Conservation (phyloP, 2,329 filamentous ascomycete genomes). For the Verticillium isaacii region DNA sequence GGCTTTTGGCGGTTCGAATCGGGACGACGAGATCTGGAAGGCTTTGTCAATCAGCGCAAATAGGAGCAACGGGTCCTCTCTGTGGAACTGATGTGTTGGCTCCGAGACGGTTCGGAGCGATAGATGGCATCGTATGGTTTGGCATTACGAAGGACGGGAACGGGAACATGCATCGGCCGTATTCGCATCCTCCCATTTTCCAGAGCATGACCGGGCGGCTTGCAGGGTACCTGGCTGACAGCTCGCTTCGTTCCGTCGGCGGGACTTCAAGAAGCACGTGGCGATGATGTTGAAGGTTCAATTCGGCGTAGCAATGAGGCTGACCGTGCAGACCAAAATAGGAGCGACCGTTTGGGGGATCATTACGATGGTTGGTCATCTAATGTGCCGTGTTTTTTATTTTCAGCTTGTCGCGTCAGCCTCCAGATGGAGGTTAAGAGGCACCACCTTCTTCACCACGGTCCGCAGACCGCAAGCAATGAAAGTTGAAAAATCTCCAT, state of each 20-base stretch:
- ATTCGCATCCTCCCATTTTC: background rate
- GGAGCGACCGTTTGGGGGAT: no score
- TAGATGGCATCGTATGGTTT: background rate
- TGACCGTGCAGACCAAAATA: background rate
- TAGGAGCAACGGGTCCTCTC: background rate
- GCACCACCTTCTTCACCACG: background rate
- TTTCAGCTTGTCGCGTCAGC: no score
- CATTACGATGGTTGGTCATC: no score
- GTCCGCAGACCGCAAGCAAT: conserved; percentile 1
- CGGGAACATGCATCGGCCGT: background rate
- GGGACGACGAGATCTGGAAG: background rate
- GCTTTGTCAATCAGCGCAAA: background rate
- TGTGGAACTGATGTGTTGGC: background rate
- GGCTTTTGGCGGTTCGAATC: background rate
- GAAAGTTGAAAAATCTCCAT: conserved; percentile 1
- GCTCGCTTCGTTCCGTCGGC: background rate
- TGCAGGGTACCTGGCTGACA: background rate
- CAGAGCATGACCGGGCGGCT: background rate
- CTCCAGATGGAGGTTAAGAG: no score
- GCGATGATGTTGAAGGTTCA: background rate
- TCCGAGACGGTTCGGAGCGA: background rate
- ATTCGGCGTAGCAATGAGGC: background rate
- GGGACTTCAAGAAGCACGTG: background rate
- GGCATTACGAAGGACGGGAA: no score
- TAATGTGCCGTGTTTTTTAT: no score